Evolutionary conservation across 495 filamentous ascomycete species (phyloP).

Genomic region (Aspergillus homomorphus): DNA sequence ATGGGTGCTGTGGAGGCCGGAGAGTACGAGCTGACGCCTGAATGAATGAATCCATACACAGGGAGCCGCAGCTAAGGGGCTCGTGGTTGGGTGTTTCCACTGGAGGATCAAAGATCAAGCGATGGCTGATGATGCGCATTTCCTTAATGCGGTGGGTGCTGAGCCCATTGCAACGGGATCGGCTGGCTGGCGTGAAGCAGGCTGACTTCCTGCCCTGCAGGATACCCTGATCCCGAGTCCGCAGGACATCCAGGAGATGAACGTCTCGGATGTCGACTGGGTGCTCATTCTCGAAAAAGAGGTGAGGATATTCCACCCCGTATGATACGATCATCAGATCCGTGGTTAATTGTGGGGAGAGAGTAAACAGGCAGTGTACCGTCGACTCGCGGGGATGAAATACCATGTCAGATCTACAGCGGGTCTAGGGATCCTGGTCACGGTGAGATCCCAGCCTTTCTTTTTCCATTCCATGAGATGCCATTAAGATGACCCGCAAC

Average conservation of each 20-base stretch:
- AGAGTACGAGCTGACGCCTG: background rate
- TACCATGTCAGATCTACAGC: slow-evolving; percentile 49
- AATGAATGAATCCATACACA: slow-evolving; percentile 29
- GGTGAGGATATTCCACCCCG: slow-evolving; percentile 34
- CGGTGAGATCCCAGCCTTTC: slow-evolving; percentile 42
- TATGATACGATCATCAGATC: background rate
- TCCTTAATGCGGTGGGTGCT: slow-evolving; percentile 13
- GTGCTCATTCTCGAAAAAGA: slow-evolving; percentile 92
- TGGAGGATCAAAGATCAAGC: slow-evolving; percentile 28
- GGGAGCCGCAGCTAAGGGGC: slow-evolving; percentile 66
- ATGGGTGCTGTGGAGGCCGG: too few relatives aligned
- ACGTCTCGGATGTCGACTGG: slow-evolving; percentile 59
- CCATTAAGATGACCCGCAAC: background rate
- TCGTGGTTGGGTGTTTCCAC: slow-evolving; percentile 55
- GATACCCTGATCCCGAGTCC: slow-evolving; percentile 65
- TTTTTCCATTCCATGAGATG: background rate
- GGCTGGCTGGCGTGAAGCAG: too few relatives aligned
- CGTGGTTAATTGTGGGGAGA: background rate
- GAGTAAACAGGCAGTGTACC: slow-evolving; percentile 68
- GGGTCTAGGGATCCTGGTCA: slow-evolving; percentile 65
- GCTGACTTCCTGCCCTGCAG: slow-evolving; percentile 31
- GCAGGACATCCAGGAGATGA: slow-evolving; percentile 49
- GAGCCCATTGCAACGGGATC: too few relatives aligned
- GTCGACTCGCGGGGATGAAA: slow-evolving; percentile 54
- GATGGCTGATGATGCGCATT: slow-evolving; percentile 22